Percentiles rank a stretch among this genome's conserved stretches.
These are phyloP conservation scores for Paraphoma sp. DNA, from an alignment of 2,329 filamentous ascomycete genomes.

Conservation along the genomic window DNA sequence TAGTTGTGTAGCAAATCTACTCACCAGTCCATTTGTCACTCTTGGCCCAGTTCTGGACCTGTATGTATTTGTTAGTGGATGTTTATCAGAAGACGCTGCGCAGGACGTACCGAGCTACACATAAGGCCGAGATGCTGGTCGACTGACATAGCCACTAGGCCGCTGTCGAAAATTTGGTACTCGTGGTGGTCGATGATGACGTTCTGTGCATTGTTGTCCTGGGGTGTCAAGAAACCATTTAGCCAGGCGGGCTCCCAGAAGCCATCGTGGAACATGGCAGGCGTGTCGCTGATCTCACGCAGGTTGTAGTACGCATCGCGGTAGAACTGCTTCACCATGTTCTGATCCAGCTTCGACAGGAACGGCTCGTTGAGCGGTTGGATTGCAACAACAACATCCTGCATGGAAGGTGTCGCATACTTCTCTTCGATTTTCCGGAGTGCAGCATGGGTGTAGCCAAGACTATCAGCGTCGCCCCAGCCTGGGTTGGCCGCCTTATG, in stretches of 20 bases:
- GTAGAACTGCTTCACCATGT: slow-evolving; percentile 61
- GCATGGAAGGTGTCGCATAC: slow-evolving; percentile 59
- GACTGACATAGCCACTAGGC: slow-evolving; percentile 56
- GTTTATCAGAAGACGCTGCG: background rate
- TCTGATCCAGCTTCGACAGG: slow-evolving; percentile 54
- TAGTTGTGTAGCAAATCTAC: background rate
- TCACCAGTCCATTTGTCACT: slow-evolving; percentile 65
- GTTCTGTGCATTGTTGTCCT: slow-evolving; percentile 56
- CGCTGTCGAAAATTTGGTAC: slow-evolving; percentile 68
- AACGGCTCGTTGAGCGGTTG: slow-evolving; percentile 64
- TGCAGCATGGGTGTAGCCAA: slow-evolving; percentile 60
- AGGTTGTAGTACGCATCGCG: slow-evolving; percentile 60
- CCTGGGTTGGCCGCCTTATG: slow-evolving; percentile 51
- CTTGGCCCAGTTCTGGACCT: slow-evolving; percentile 51
- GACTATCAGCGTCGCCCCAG: slow-evolving; percentile 57
- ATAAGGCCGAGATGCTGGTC: slow-evolving; percentile 62
- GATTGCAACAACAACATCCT: slow-evolving; percentile 66
- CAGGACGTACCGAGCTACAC: slow-evolving; percentile 57
- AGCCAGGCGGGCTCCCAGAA: slow-evolving; percentile 61
- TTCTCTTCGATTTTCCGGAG: slow-evolving; percentile 64
- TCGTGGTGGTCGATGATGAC: slow-evolving; percentile 72
- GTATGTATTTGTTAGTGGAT: background rate
- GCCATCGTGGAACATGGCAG: slow-evolving; percentile 65
- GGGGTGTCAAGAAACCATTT: slow-evolving; percentile 64
- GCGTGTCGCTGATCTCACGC: slow-evolving; percentile 53